Evolutionary conservation across 148 eudicot genomes (phyloP).

Genomic region (Nepenthes gracilis): DNA sequence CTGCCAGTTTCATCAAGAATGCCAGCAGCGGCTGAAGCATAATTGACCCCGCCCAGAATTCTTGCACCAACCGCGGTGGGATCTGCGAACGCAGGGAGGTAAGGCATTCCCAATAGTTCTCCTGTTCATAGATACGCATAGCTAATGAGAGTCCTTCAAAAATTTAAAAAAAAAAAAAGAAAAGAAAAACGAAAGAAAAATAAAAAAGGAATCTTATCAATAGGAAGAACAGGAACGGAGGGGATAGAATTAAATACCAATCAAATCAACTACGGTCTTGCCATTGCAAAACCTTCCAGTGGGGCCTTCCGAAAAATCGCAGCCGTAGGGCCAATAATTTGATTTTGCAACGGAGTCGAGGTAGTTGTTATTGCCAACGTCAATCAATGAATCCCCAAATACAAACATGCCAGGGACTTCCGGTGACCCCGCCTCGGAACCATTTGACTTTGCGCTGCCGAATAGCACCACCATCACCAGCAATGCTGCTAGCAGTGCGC

Average conservation of each 20-base stretch:
- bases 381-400: constrained; percentile 75
- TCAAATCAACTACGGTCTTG: constrained; percentile 42
- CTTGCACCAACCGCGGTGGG: constrained; percentile 38
- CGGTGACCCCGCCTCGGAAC: constrained; percentile 1
- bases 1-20: constrained; percentile 77
- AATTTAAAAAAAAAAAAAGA: too few relatives aligned
- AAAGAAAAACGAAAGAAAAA: too few relatives aligned
- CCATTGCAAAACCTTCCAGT: constrained; percentile 75
- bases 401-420: constrained; percentile 48
- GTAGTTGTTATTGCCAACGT: constrained; percentile 70
- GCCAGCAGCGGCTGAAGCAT: constrained; percentile 88
- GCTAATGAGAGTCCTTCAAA: too few relatives aligned
- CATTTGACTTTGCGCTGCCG: neutral
- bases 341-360: constrained; percentile 61
- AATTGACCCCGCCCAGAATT: constrained; percentile 58
- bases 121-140: constrained; percentile 44
- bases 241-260: constrained; percentile 24
- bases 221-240: neutral
- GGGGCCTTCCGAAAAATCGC: constrained; percentile 40
- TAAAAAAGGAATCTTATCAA: too few relatives aligned
- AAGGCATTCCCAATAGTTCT: constrained; percentile 42
- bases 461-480: too few relatives aligned
- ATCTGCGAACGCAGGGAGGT: constrained; percentile 68
- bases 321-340: constrained; percentile 74
- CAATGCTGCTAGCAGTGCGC: too few relatives aligned